phyloP scores from a whole-genome alignment of 257 asterid genomes.

The Fraxinus excelsior region DNA sequence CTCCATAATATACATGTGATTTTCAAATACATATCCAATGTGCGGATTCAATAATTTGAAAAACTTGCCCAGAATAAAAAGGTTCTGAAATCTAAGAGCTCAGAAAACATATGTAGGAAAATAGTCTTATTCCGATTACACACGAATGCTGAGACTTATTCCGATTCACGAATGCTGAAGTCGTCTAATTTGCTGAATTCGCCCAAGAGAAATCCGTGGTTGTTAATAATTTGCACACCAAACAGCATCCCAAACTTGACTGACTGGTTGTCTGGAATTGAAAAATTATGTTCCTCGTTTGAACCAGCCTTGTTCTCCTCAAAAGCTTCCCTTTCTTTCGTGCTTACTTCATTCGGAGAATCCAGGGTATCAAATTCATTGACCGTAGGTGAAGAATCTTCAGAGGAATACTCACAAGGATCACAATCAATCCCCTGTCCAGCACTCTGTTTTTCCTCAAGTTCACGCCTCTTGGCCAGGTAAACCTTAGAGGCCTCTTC shows the following conservation, averaged over 20 bases:
- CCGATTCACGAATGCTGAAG: background rate
- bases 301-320: background rate
- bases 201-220: slow-evolving; percentile 24
- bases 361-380: background rate
- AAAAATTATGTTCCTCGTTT: background rate
- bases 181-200: slow-evolving; percentile 31
- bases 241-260: slow-evolving; percentile 3
- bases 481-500: slow-evolving; percentile 49
- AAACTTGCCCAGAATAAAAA: background rate
- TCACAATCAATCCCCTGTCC: slow-evolving; percentile 20
- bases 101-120: background rate
- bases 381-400: slow-evolving; percentile 34
- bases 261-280: background rate
- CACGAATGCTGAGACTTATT: background rate
- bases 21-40: background rate
- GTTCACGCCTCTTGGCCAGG: slow-evolving; percentile 27
- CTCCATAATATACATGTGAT: background rate
- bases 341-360: background rate
- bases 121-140: background rate
- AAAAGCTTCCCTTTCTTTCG: background rate
- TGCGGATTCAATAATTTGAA: background rate
- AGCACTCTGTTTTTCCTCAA: slow-evolving; percentile 25
- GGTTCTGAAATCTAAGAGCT: background rate
- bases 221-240: slow-evolving; percentile 21
- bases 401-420: slow-evolving; percentile 10